Evolutionary conservation across 306 rosid genomes (phyloP), one percentile per base, ranked within the genome.

Genomic region (Dryas octopetala): DNA sequence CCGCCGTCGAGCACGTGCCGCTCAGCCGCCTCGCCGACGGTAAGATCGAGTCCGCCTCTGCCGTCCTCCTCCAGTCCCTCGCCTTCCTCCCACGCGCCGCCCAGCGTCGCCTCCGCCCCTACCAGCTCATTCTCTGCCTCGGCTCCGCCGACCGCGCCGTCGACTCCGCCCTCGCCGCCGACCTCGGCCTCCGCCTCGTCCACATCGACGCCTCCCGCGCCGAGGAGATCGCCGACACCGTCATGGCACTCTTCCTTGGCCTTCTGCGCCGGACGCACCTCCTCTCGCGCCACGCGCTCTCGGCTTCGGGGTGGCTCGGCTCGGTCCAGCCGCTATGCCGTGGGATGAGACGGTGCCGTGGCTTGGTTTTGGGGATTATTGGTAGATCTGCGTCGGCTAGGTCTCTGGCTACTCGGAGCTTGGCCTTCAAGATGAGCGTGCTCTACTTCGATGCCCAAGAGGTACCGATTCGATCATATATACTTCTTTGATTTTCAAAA

Each of bases 261-360:
- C 85, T 96, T 81, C 91, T 96, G 72, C 96, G 99, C 48, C 88
- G 98, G 49, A 96, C 99, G 46, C 98, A 96, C 79, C 84, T 90
- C 4, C 98, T 96, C 65, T 92, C 99, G 28, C 98, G 96, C 67
- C 98, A 96, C 46, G 46, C 98, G 0, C 92, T 96, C 32, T 92
- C 99, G 0, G 90, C 98, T 60, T 92, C 99, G 1, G 97, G 98
- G 0, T 96, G 99, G 98, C 97, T 90, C n/a, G 99, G 99, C 9
- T 90, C 99, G 11, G 87, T 96, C 0, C 99, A 92, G 87, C 99
- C 98, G 6, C 91, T 96, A 68, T 96, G 97, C 80, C 93, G 98
- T 0, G 99, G 99, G 58, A 96, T 96, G 99, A 83, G 99, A 61
- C 89, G 99, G 40, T 96, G 99, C 71, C 95, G 99, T 9, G 99